phyloP scores from a whole-genome alignment of 257 asterid genomes.

The Ophiorrhiza pumila region DNA sequence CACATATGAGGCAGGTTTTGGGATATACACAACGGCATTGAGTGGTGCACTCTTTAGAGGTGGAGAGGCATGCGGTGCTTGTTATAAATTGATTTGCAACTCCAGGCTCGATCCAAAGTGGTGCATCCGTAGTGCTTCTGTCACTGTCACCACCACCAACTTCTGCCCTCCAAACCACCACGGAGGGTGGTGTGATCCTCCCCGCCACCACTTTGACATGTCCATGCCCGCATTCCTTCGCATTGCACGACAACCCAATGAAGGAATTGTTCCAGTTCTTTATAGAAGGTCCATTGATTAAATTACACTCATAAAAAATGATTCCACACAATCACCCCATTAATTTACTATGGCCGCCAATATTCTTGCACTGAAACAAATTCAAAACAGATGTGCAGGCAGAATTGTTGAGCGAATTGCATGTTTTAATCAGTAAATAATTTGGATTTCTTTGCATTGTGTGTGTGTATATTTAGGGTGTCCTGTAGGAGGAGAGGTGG shows the following conservation, averaged over 20 bases:
- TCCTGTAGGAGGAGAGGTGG: constrained; percentile 62
- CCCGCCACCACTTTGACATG: constrained; percentile 73
- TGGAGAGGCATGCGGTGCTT: constrained; percentile 68
- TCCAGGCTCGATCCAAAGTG: constrained; percentile 36
- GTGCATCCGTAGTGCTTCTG: constrained; percentile 47
- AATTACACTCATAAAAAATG: too few relatives aligned
- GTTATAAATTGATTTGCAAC: constrained; percentile 55
- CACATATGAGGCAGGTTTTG: constrained; percentile 55
- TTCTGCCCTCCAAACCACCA: constrained; percentile 67
- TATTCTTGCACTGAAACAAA: too few relatives aligned
- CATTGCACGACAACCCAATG: constrained; percentile 55
- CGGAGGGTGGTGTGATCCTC: constrained; percentile 80
- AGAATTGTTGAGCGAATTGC: too few relatives aligned
- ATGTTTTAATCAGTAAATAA: too few relatives aligned
- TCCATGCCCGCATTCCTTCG: constrained; percentile 68
- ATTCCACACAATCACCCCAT: too few relatives aligned
- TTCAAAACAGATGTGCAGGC: too few relatives aligned
- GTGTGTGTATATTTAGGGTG: constrained; percentile 33
- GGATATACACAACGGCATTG: constrained; percentile 54
- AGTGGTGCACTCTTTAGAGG: constrained; percentile 54
- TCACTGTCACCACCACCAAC: constrained; percentile 65
- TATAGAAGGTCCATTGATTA: constrained; percentile 40
- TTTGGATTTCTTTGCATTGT: neutral
- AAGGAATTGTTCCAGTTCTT: constrained; percentile 59
- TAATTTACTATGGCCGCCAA: too few relatives aligned